These are phyloP conservation scores for Usnea hakonensis DNA, from an alignment of 495 filamentous ascomycete species.

Conservation along the genomic window DNA sequence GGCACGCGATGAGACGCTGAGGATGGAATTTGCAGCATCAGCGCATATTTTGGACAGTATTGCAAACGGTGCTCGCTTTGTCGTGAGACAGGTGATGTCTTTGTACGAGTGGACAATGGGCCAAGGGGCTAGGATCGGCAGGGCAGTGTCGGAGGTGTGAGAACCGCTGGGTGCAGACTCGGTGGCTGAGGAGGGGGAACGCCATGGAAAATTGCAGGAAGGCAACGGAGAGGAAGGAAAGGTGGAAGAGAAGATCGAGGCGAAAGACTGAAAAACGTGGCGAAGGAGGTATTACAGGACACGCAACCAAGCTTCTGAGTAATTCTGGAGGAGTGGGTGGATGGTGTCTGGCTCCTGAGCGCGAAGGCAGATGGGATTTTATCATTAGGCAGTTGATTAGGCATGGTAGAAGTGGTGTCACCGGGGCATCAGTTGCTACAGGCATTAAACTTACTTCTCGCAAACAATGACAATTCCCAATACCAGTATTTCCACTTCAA, in stretches of 20 bases:
- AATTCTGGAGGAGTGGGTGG: background rate
- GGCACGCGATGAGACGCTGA: background rate
- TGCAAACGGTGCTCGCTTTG: background rate
- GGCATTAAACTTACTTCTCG: background rate
- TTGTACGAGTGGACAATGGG: background rate
- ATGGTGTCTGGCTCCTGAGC: background rate
- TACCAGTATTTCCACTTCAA: no score
- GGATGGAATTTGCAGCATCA: background rate
- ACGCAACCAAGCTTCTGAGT: background rate
- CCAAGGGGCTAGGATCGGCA: background rate
- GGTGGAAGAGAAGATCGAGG: background rate
- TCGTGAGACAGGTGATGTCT: background rate
- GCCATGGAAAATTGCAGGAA: no score
- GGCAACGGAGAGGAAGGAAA: background rate
- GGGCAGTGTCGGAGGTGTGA: background rate
- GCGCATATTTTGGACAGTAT: background rate
- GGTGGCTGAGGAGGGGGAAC: no score
- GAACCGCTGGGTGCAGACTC: background rate
- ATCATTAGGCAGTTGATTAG: background rate
- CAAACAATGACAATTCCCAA: background rate
- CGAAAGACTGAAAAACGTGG: background rate
- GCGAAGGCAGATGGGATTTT: background rate
- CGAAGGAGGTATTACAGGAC: background rate
- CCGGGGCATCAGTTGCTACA: background rate
- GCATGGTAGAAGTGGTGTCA: background rate